Evolutionary conservation across 2,329 filamentous ascomycete genomes (phyloP), one percentile per base, ranked within the genome.

Genomic region (Colletotrichum sp.): DNA sequence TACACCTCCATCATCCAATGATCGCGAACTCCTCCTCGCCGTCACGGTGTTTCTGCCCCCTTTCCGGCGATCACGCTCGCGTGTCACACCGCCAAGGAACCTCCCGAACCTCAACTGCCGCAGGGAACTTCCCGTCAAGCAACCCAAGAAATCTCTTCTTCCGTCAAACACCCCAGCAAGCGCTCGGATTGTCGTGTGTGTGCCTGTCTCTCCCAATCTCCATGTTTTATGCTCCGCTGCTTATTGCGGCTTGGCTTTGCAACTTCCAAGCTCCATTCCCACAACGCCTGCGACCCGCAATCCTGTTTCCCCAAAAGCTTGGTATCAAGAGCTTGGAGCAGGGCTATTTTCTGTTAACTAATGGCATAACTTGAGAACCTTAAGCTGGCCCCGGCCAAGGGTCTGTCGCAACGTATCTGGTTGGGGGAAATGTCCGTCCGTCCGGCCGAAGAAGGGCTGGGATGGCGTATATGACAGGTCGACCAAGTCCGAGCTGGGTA

Each of bases 251-350:
- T 64, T 64, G 60, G 60, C 60, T 36, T 39, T 52, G n/a, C 43
- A 52, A 21, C 43, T 52, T 52, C 43, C 43, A 52, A 21, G 43
- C 43, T 66, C 30, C n/a, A 39, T 39, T 61, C 52, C 67, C 21
- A 9, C 34, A 52, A 52, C 24, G 26, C 34, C 55, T 34, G 32
- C 13, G 57, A 34, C 59, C 59, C 59, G 59, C 28, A 61, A 34
- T 72, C 34, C 70, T 61, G 70, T 72, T 72, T 67, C 63, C 55
- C 52, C 3, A 34, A 61, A 72, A 72, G 70, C 70, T 72, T 67
- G 70, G 70, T 67, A 67, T 59, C 52, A 2, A 2, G 30, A 61
- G 59, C 43, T 52, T 1, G 59, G 28, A 2, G 34, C 52, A 59
- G 21, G 16, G 55, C n/a, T 26, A 9, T 36, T 61, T 34, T 28